Evolutionary conservation across 192 early-diverging fungal genomes (phyloP), one percentile per base, ranked within the genome.

Genomic region (Dissophora globulifera): DNA sequence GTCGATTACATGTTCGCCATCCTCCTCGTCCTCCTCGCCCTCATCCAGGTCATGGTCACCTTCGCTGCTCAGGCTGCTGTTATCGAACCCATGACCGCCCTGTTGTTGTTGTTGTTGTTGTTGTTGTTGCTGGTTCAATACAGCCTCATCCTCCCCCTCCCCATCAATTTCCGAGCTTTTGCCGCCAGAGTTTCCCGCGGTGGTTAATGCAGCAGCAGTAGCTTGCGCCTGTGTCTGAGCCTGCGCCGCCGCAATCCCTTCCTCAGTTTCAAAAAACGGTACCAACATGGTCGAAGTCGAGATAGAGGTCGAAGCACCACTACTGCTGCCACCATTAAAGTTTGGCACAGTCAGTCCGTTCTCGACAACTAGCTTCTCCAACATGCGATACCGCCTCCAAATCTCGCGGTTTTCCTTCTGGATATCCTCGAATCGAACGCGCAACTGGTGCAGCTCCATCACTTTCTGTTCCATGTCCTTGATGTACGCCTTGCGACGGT

Each of bases 401-500:
- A 76, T 49, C 72, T 76, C 72, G 16, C 23, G 54, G 38, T 62
- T 76, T 30, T 76, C 63, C 0, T 32, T 16, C 17, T 65, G 72
- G 26, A 85, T 79, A 50, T 50, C 65, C 33, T 81, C 68, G 40
- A 82, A 69, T 26, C 53, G 67, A 33, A 78, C 78, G 0, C 58
- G 56, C 3, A 49, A 67, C 16, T 49, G 41, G 13, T 85, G 72
- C 48, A 93, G 72, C 49, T 89, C 88, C 57, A 86, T 79, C 17
- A 91, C 89, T 35, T 86, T 83, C 7, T 83, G 84, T 75, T 96
- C 94, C 19, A 96, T 86, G 22, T 90, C 84, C 67, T 90, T 88
- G 43, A 95, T 86, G 64, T 96, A 93, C 53, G 86, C 85, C 63
- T 93, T 89, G 50, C 90, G 86, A 50, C 94, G 88, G 79, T 96